Conservation (phyloP, 345 rosid species). For the Mangifera indica region DNA sequence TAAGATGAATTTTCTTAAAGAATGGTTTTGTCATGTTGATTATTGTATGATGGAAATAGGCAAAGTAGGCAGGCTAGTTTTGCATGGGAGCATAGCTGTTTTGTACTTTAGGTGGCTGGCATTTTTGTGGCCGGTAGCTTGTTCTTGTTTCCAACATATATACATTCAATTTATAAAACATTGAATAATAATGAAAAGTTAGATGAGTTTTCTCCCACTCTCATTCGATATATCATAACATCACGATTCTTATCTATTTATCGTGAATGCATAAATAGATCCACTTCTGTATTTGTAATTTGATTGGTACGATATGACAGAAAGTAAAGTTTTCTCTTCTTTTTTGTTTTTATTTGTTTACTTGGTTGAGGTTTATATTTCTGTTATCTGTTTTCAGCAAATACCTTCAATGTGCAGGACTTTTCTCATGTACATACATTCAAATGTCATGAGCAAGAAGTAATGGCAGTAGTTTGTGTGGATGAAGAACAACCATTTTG, state of each 20-base stretch:
- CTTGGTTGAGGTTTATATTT: conserved; percentile 9
- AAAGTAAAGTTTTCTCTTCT: not conserved
- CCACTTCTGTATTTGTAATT: not conserved
- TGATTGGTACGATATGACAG: not conserved
- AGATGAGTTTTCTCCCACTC: too few relatives aligned
- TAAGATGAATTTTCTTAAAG: not conserved
- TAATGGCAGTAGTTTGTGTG: conserved; percentile 64
- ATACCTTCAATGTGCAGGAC: conserved; percentile 50
- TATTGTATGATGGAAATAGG: too few relatives aligned
- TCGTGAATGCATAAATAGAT: not conserved
- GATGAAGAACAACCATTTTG: conserved; percentile 68
- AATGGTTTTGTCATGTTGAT: not conserved
- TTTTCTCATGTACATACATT: conserved; percentile 77
- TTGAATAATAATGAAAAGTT: too few relatives aligned
- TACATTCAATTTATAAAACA: too few relatives aligned
- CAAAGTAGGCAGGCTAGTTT: too few relatives aligned
- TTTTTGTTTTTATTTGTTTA: not conserved
- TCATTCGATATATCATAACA: not conserved
- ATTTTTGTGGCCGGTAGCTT: too few relatives aligned
- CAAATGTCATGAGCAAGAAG: conserved; percentile 81
- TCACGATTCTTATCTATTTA: not conserved
- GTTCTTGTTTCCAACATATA: too few relatives aligned
- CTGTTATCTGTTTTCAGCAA: conserved; percentile 8
- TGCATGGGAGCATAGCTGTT: too few relatives aligned
- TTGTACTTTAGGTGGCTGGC: too few relatives aligned